Conservation (phyloP, 306 rosid species). For the Inga laurina region DNA sequence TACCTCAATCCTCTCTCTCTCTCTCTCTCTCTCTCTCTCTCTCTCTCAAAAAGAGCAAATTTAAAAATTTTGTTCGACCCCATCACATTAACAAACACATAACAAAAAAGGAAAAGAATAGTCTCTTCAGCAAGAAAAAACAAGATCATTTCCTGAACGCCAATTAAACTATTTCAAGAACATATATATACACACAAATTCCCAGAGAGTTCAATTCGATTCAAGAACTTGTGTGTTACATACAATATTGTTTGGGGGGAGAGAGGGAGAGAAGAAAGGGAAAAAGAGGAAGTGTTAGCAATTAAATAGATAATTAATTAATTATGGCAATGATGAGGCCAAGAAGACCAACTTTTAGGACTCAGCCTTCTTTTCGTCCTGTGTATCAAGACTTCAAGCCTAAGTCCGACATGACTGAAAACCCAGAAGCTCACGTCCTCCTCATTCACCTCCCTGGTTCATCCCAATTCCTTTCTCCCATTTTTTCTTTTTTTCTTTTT, state of each 20-base stretch:
- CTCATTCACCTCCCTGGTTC: constrained; percentile 55
- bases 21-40: too few species aligned
- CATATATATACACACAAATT: too few species aligned
- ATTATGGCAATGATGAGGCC: constrained; percentile 50
- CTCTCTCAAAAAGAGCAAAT: background rate
- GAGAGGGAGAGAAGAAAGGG: background rate
- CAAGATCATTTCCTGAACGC: background rate
- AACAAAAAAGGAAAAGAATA: constrained; percentile 54
- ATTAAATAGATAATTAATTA: too few species aligned
- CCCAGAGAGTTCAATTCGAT: background rate
- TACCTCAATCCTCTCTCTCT: background rate
- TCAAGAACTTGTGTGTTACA: background rate
- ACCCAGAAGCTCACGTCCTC: constrained; percentile 31
- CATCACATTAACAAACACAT: constrained; percentile 27
- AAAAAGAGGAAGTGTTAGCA: background rate
- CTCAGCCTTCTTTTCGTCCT: constrained; percentile 19
- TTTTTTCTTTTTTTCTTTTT: background rate
- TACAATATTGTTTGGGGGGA: background rate
- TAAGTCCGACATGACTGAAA: constrained; percentile 41
- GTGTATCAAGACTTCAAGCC: constrained; percentile 48
- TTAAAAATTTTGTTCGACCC: constrained; percentile 15
- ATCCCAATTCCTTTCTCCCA: background rate
- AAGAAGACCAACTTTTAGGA: constrained; percentile 16
- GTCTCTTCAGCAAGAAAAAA: constrained; percentile 38
- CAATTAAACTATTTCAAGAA: background rate